Evolutionary conservation across 2,329 filamentous ascomycete genomes (phyloP).

Genomic region (Penicillium sp.): DNA sequence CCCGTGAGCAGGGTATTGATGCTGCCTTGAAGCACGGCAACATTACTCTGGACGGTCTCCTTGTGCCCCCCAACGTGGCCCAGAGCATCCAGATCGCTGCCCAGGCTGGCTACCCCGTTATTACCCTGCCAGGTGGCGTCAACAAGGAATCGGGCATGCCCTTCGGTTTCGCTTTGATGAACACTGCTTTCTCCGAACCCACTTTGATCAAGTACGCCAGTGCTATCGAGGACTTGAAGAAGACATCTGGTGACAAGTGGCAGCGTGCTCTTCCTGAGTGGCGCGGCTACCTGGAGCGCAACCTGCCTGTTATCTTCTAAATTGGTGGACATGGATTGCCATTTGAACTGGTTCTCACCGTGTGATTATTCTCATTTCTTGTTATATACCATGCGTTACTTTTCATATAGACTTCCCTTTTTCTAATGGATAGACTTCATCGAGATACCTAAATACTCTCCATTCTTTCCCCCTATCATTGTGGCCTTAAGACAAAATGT

Average conservation of each 20-base stretch:
- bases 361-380: neutral
- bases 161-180: slow-evolving; percentile 59
- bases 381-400: slow-evolving; percentile 9
- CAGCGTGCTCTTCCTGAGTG: slow-evolving; percentile 54
- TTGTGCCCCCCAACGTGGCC: slow-evolving; percentile 67
- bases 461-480: no score
- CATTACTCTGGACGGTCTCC: slow-evolving; percentile 57
- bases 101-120: slow-evolving; percentile 71
- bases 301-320: slow-evolving; percentile 36
- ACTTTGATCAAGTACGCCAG: slow-evolving; percentile 61
- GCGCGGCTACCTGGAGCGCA: slow-evolving; percentile 50
- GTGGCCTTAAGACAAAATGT: neutral
- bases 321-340: neutral
- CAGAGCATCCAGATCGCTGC: slow-evolving; percentile 69
- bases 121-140: slow-evolving; percentile 66
- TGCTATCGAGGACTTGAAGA: slow-evolving; percentile 61
- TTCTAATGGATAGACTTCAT: slow-evolving; percentile 3
- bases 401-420: slow-evolving; percentile 6
- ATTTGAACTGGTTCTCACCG: neutral
- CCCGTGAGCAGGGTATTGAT: slow-evolving; percentile 67
- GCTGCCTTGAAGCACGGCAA: slow-evolving; percentile 56
- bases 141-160: slow-evolving; percentile 58
- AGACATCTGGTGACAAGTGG: slow-evolving; percentile 43
- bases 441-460: neutral
- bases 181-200: slow-evolving; percentile 62